Conservation (phyloP, 306 rosid genomes). For the Mimosa bimucronata region DNA sequence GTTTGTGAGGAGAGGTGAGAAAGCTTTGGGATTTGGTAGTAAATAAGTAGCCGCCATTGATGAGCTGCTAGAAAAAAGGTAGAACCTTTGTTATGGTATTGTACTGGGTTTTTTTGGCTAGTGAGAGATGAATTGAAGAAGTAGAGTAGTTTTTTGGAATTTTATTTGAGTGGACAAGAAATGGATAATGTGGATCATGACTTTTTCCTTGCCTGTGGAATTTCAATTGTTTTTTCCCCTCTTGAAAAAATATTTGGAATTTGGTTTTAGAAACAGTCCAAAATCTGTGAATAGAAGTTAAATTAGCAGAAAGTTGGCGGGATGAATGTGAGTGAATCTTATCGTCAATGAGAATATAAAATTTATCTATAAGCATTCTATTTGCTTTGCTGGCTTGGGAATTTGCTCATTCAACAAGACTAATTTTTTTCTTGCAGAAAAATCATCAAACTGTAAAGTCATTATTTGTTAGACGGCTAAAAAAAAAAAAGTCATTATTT, state of each 20-base stretch:
- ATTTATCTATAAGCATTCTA: too few relatives aligned
- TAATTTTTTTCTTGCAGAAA: too few relatives aligned
- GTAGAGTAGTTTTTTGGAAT: constrained; percentile 6
- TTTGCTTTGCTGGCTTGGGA: too few relatives aligned
- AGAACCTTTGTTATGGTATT: constrained; percentile 2
- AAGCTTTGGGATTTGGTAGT: constrained; percentile 61
- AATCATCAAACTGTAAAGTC: too few relatives aligned
- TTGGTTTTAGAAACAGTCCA: neutral
- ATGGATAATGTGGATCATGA: constrained; percentile 74
- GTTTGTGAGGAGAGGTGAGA: constrained; percentile 62
- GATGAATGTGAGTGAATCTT: neutral
- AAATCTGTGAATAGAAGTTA: neutral
- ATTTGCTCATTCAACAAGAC: too few relatives aligned
- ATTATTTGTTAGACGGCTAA: too few relatives aligned
- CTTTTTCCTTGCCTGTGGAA: neutral
- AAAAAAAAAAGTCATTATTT: too few relatives aligned
- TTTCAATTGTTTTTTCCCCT: neutral
- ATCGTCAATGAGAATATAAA: too few relatives aligned
- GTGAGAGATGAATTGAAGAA: constrained; percentile 3
- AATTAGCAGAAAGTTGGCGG: neutral
- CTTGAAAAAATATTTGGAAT: neutral
- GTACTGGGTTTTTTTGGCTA: neutral
- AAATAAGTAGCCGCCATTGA: constrained; percentile 66
- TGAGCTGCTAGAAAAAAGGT: constrained; percentile 10
- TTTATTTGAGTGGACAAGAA: constrained; percentile 69